These are phyloP conservation scores for Rhodotorula diobovata DNA, from an alignment of 768 basidiomycete genomes.

Conservation along the genomic window DNA sequence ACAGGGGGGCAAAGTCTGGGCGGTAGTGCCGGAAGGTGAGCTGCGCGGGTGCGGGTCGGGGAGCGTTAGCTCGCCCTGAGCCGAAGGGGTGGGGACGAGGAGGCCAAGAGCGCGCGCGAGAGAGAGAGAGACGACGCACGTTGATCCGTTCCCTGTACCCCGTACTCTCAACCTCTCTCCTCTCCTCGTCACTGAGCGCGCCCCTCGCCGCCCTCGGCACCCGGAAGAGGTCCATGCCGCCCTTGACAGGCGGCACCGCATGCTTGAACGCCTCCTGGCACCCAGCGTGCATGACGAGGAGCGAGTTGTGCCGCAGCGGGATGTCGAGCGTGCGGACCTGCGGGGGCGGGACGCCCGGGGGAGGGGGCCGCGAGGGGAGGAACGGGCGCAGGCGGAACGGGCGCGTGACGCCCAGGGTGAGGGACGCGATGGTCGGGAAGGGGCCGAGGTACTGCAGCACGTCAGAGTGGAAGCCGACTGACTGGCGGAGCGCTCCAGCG, in stretches of 20 bases:
- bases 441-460: slow-evolving; percentile 43
- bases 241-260: slow-evolving; percentile 31
- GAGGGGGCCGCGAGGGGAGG: slow-evolving; percentile 11
- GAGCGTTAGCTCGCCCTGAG: not conserved
- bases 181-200: slow-evolving; percentile 15
- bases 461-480: slow-evolving; percentile 41
- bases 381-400: slow-evolving; percentile 40
- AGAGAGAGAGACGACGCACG: not conserved
- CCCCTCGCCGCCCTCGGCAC: slow-evolving; percentile 10
- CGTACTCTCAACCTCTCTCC: not conserved
- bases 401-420: slow-evolving; percentile 41
- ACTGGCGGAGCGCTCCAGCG: too few species aligned
- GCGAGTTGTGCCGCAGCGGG: slow-evolving; percentile 40
- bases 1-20: slow-evolving; percentile 39
- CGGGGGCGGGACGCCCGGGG: not conserved
- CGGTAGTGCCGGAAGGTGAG: slow-evolving; percentile 42
- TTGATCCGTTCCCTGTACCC: slow-evolving; percentile 42
- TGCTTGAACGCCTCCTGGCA: slow-evolving; percentile 43
- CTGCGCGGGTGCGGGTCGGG: not conserved
- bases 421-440: slow-evolving; percentile 40
- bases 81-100: too few species aligned
- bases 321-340: slow-evolving; percentile 40
- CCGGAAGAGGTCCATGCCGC: slow-evolving; percentile 40
- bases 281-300: slow-evolving; percentile 43
- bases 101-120: not conserved